Evolutionary conservation across 225 moss, liverwort and hornwort species (phyloP), one percentile per base, ranked within the genome.

Genomic region (Antitrichia curtipendula): DNA sequence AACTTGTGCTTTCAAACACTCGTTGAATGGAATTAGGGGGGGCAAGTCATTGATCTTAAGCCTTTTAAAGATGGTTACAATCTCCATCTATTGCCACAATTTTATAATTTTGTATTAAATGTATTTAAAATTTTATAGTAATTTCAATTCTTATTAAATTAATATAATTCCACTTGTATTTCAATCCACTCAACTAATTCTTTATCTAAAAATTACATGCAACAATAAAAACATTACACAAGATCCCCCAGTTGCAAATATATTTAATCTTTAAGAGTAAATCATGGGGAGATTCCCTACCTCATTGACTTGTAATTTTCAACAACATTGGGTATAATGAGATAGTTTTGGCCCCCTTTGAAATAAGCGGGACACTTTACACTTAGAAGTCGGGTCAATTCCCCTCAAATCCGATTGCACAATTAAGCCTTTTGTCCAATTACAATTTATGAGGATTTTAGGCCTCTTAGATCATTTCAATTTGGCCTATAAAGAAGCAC

Each of bases 21-120:
- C 18, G 18, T 45, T 47, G 29, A 29, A 17, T 41, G 9, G 16
- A 0, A 29, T 10, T 31, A 31, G 1, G 9, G 1, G 29, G 18
- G 4, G 1, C n/a, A 45, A 2, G 6, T 45, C 16, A 45, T 45
- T 7, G 5, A 43, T 71, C 6, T 71, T n/a, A n/a, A n/a, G n/a
- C n/a, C n/a, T n/a, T n/a, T n/a, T n/a, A n/a, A n/a, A n/a, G n/a
- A 72, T 29, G 31, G 4, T 73, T 6, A 31, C 6, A 4, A 43
- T 29, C 3, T 16, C 10, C 6, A 43, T 17, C n/a, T n/a, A n/a
- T n/a, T n/a, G n/a, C n/a, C n/a, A n/a, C 2, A 0, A 0, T 28
- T 72, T 6, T 17, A 45, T 45, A 45, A 6, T 72, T 16, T 17
- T 72, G 11, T 12, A 22, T 21, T n/a, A n/a, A 66, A 66, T 21